Evolutionary conservation across 225 moss, liverwort and hornwort genomes (phyloP).

Genomic region (Sphagnum tenellum): DNA sequence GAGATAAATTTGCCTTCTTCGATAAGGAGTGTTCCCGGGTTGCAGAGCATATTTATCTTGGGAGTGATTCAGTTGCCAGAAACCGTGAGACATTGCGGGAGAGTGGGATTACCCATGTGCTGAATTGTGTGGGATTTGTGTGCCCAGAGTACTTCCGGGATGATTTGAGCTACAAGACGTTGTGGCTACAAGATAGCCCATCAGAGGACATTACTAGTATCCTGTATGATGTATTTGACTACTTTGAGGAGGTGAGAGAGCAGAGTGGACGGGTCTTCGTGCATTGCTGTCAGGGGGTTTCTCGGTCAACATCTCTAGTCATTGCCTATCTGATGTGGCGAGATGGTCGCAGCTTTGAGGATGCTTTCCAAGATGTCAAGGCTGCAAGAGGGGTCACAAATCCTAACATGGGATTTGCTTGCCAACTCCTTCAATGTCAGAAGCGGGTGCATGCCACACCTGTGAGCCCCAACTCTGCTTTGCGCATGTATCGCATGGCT

Average conservation of each 20-base stretch:
- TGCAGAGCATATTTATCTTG: conserved; percentile 29
- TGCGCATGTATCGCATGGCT: conserved; percentile 41
- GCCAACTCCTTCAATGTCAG: conserved; percentile 44
- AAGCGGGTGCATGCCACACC: conserved; percentile 40
- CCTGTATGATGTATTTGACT: conserved; percentile 51
- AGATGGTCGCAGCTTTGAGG: conserved; percentile 26
- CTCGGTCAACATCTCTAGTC: conserved; percentile 42
- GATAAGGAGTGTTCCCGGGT: conserved; percentile 45
- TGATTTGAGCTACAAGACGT: conserved; percentile 33
- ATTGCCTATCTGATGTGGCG: conserved; percentile 56
- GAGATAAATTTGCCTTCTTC: conserved; percentile 39
- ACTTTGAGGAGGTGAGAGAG: conserved; percentile 46
- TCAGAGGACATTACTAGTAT: conserved; percentile 45
- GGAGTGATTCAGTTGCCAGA: conserved; percentile 34
- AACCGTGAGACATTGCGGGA: conserved; percentile 27
- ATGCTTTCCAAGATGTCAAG: conserved; percentile 42
- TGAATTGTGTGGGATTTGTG: conserved; percentile 44
- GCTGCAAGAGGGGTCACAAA: conserved; percentile 32
- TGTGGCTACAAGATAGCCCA: conserved; percentile 48
- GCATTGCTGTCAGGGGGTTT: conserved; percentile 51
- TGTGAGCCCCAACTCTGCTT: conserved; percentile 34
- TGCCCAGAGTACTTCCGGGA: conserved; percentile 34
- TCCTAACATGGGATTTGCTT: conserved; percentile 46
- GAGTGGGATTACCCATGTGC: conserved; percentile 40
- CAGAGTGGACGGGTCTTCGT: conserved; percentile 33